Percentiles rank a stretch among this genome's conserved stretches.
These are phyloP conservation scores for Halenospora varia DNA, from an alignment of 495 filamentous ascomycete species.

Conservation along the genomic window DNA sequence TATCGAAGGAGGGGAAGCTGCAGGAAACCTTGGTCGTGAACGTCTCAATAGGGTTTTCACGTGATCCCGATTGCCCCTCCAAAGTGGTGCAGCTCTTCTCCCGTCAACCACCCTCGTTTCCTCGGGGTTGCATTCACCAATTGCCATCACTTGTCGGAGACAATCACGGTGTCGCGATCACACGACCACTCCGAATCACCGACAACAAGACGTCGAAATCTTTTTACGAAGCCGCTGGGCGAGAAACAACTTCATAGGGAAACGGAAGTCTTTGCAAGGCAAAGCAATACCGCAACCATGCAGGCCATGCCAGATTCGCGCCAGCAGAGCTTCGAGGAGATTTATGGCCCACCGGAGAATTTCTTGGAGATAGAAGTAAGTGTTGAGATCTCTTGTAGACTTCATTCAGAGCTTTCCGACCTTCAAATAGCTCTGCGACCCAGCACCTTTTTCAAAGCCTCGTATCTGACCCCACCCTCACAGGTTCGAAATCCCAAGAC, in stretches of 20 bases:
- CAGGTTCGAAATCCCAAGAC: conserved; percentile 95
- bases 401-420: background rate
- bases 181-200: background rate
- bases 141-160: background rate
- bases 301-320: conserved; percentile 81
- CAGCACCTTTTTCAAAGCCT: background rate
- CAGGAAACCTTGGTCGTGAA: no score
- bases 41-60: no score
- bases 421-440: background rate
- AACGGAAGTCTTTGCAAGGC: background rate
- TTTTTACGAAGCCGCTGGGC: background rate
- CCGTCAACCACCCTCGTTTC: background rate
- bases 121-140: background rate
- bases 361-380: conserved; percentile 95
- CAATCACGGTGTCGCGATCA: background rate
- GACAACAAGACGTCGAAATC: background rate
- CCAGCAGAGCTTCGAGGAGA: conserved; percentile 95
- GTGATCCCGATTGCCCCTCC: background rate
- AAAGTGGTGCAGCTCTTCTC: no score
- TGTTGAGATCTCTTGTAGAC: conserved; percentile 1
- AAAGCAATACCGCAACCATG: conserved; percentile 48
- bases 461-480: background rate
- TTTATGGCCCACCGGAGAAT: conserved; percentile 97
- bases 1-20: no score
- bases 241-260: background rate